Evolutionary conservation across 1,284 basidiomycete genomes (phyloP), one percentile per base, ranked within the genome.

Genomic region (Puccinia brachypodii): DNA sequence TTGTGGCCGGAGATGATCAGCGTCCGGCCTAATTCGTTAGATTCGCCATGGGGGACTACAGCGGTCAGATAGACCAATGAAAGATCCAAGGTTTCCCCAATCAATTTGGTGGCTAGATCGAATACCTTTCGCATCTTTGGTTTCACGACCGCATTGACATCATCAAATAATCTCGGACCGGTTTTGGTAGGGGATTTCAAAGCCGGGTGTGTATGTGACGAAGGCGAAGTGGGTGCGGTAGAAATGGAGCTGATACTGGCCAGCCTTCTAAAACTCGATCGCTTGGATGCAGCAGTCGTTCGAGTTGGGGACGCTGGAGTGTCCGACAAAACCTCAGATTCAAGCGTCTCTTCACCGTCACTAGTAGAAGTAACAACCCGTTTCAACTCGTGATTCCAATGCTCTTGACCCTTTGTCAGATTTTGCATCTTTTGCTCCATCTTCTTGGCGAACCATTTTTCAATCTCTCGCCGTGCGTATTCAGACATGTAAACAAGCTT

Each of bases 41-140:
- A 74, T 13, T 68, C 60, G 7, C 42, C 56, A 42, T 71, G 62
- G 25, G 79, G 71, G 0, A 69, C 64, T 28, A 81, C 79, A 33
- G 79, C 79, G 4, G 60, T 42, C 42, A 86, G 82, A 80, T 85
- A 85, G 33, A 84, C 83, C 44, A 86, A 82, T 3, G 84, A 83
- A 36, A 86, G 83, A 13, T 83, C 83, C 36, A 86, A 83, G 3
- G 83, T 82, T 42, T 83, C 82, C 19, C 76, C 83, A 62, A 85
- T 80, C 72, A 84, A 76, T 22, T 82, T 75, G 16, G 82, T 84
- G 3, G 84, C 84, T 36, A 83, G 82, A 75, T 85, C 84, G 73
- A 85, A 85, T 8, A 83, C 76, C 60, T 85, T 84, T 40, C 84
- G 84, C 74, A 83, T 79, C 11, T 85, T 84, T 14, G 82, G 73